Base-by-base conservation (phyloP, 148 eudicot species). In the Chenopodium album region DNA sequence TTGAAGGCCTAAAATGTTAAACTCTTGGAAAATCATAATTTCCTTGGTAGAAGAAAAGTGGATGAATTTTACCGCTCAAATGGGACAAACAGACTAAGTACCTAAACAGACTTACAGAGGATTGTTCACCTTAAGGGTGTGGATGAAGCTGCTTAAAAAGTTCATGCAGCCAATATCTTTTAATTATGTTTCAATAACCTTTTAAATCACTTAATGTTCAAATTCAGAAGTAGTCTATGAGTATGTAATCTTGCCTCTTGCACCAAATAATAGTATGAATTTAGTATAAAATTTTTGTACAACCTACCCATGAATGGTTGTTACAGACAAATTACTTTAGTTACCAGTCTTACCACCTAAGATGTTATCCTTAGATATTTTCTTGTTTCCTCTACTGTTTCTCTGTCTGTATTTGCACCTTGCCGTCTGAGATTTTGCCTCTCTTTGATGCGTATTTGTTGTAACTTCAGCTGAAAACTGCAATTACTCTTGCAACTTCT, bases 401-500 rank as follows among this genome's bases (percentile, higher is more conserved):
- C 34, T 79, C 28, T 66, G 54, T 70, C 31, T 31, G 62, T 7
- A 65, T 62, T 29, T 70, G 22, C 26, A 19, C 46, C 26, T 2
- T 63, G 8, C 79, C 5, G 50, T 56, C 46, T 71, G 19, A 48
- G 22, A 9, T 46, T 44, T 73, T 75, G 23, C 16, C 28, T 84
- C 44, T 32, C 32, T 50, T 16, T 84, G 71, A n/a, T 20, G n/a
- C 47, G 17, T 63, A 7, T 47, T 28, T 22, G 13, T 29, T 62
- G 59, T 19, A 71, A 79, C 63, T 79, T 70, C 89, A 95, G 98
- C 88, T 96, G 78, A 96, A 94, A 87, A 96, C 94, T 12, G 98
- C 99, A 80, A 90, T 96, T 60, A 94, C 84, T 81, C 98, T 92
- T 88, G 98, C 98, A 82, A 90, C 85, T 77, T 92, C 98, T 54